phyloP scores from a whole-genome alignment of 768 basidiomycete genomes.

The Leccinum incarnatum region DNA sequence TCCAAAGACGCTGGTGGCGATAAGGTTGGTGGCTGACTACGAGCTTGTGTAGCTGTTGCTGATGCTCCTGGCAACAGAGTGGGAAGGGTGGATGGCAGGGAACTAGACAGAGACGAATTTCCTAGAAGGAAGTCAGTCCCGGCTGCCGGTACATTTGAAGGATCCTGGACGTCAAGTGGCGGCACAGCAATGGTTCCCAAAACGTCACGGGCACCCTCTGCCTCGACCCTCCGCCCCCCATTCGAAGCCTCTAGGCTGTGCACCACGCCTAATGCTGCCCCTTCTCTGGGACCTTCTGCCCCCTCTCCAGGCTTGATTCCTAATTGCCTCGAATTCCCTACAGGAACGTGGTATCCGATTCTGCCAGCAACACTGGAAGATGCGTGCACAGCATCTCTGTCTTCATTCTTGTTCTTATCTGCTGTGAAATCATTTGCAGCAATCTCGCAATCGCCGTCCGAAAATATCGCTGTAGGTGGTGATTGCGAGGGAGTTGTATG shows the following conservation, averaged over 20 bases:
- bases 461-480: constrained; percentile 10
- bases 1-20: constrained; percentile 1
- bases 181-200: constrained; percentile 23
- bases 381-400: not conserved
- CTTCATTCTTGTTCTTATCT: constrained; percentile 7
- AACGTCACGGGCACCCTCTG: constrained; percentile 19
- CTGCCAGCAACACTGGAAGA: constrained; percentile 5
- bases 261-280: constrained; percentile 15
- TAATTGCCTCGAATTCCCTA: not conserved
- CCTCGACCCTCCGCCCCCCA: constrained; percentile 18
- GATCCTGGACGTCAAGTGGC: constrained; percentile 13
- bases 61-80: constrained; percentile 7
- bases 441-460: not conserved
- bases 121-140: constrained; percentile 13
- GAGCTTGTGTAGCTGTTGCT: not conserved
- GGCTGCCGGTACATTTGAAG: constrained; percentile 24
- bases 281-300: constrained; percentile 7
- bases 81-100: constrained; percentile 7
- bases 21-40: constrained; percentile 4
- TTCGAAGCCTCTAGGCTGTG: constrained; percentile 22
- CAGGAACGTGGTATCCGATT: constrained; percentile 1
- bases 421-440: not conserved
- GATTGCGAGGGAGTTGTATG: constrained; percentile 5
- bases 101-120: constrained; percentile 9
- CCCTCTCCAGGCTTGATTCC: constrained; percentile 3